Base-by-base conservation (phyloP, 2,329 filamentous ascomycete genomes). In the Exophiala viscosa region DNA sequence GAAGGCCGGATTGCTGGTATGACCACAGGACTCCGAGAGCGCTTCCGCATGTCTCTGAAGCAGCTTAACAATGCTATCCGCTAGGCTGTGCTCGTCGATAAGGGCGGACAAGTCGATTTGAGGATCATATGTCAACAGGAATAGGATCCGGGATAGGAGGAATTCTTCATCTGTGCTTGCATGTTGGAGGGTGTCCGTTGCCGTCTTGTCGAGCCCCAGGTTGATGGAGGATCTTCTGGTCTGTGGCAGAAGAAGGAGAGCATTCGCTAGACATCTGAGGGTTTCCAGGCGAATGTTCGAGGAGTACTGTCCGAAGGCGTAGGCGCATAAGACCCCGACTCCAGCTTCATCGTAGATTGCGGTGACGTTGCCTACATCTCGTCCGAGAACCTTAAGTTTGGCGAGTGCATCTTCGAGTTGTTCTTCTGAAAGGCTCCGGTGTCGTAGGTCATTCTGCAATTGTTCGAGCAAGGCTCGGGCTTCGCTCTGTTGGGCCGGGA, bases 81-180 rank as follows among this genome's bases (percentile, higher is more conserved):
- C 86, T 7, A 95, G 71, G 15, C 79, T 71, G 64, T 90, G 73
- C 18, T 88, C 72, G 48, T 83, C 77, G 43, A 92, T 80, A 8
- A 93, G 76, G 2, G 75, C 70, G 14, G 78, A 71, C 47, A 90
- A 81, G 64, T 89, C 76, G 57, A 88, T 69, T n/a, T 79, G 81
- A 10, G 87, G 85, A 55, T 81, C 81, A 67, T 95, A 95, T 0
- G 90, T 95, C 31, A 85, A 81, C 9, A 93, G 76, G 63, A 95
- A 91, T 13, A 95, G 73, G 39, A 95, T 82, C 47, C 90, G 81
- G n/a, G 86, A 86, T 54, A 80, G 73, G 1, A 97, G 76, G 68
- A 97, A 96, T 65, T 97, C 91, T 61, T 95, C 86, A 56, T 97
- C 90, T 50, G 81, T 78, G 61, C 77, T 85, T 57, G 90, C 86